A percentile compares a stretch with the other conserved stretches of the same genome.
phyloP scores from a whole-genome alignment of 805 yeast genomes.

The Candida insectorum region DNA sequence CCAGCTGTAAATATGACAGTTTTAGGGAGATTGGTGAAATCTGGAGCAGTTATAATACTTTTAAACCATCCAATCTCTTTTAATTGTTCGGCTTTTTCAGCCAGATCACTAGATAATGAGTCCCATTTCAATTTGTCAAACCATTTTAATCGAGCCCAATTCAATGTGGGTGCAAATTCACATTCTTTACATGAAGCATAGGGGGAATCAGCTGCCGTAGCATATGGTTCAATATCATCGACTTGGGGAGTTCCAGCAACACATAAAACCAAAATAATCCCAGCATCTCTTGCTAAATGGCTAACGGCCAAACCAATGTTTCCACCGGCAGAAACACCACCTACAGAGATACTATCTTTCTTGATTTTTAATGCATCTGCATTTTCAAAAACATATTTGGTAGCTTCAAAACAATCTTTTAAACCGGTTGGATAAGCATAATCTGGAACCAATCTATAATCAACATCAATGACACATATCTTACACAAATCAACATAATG shows the following conservation, averaged over 20 bases:
- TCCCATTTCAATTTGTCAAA: slow-evolving; percentile 27
- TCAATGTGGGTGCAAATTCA: slow-evolving; percentile 29
- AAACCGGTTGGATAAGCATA: slow-evolving; percentile 22
- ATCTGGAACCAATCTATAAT: slow-evolving; percentile 27
- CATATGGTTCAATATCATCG: slow-evolving; percentile 21
- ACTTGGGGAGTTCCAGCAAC: slow-evolving; percentile 30
- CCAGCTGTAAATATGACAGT: slow-evolving; percentile 28
- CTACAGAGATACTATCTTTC: slow-evolving; percentile 19
- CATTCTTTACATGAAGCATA: slow-evolving; percentile 21
- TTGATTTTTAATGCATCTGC: slow-evolving; percentile 17
- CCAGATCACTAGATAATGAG: slow-evolving; percentile 15
- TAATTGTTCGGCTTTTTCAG: slow-evolving; percentile 12
- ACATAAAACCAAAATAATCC: slow-evolving; percentile 18
- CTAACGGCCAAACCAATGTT: slow-evolving; percentile 23
- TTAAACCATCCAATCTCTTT: slow-evolving; percentile 27
- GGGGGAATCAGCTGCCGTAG: slow-evolving; percentile 21
- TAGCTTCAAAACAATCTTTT: slow-evolving; percentile 24
- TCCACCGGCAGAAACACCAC: slow-evolving; percentile 23
- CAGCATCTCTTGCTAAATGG: slow-evolving; percentile 22
- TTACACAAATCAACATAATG: slow-evolving; percentile 20
- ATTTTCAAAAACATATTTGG: slow-evolving; percentile 19
- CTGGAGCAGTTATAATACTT: slow-evolving; percentile 23
- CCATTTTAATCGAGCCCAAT: slow-evolving; percentile 27
- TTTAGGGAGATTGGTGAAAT: slow-evolving; percentile 21
- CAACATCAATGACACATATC: slow-evolving; percentile 27